Evolutionary conservation across 352 stramenopile genomes (phyloP).

Genomic region (Globisporangium rhizosaccharum): DNA sequence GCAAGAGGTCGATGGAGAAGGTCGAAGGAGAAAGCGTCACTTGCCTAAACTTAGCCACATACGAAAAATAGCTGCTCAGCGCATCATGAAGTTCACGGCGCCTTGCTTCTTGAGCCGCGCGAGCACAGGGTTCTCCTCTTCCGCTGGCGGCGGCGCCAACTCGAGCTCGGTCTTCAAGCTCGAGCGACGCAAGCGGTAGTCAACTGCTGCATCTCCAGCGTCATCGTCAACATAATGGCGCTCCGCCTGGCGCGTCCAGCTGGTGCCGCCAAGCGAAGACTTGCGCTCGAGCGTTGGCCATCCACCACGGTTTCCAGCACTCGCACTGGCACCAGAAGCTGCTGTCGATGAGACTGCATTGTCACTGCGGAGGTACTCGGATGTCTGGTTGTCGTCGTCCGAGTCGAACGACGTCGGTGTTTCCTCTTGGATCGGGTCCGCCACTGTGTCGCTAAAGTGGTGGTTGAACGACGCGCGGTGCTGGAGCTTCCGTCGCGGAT

Average conservation of each 20-base stretch:
- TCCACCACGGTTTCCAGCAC: not conserved
- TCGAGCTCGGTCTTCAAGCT: slow-evolving; percentile 49
- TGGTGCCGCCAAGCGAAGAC: slow-evolving; percentile 16
- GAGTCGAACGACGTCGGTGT: slow-evolving; percentile 47
- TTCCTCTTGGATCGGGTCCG: slow-evolving; percentile 57
- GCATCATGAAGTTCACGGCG: slow-evolving; percentile 82
- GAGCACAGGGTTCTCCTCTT: slow-evolving; percentile 67
- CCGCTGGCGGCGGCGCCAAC: slow-evolving; percentile 16
- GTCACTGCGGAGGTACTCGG: not conserved
- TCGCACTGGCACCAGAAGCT: not conserved
- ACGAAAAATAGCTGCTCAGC: no score
- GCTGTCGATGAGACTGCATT: not conserved
- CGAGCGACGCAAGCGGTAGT: slow-evolving; percentile 28
- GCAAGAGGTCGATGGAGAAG: no score
- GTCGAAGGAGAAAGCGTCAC: no score
- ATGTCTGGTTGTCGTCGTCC: slow-evolving; percentile 25
- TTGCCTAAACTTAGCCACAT: no score
- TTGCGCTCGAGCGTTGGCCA: slow-evolving; percentile 15
- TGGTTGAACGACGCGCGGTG: slow-evolving; percentile 49
- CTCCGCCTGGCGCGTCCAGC: slow-evolving; percentile 15
- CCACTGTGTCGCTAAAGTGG: slow-evolving; percentile 49
- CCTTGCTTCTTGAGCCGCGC: slow-evolving; percentile 75
- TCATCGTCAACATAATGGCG: slow-evolving; percentile 25
- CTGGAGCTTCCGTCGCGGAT: slow-evolving; percentile 63
- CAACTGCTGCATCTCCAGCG: slow-evolving; percentile 21